Percentiles rank a stretch among this genome's conserved stretches.
Evolutionary conservation across 345 rosid genomes (phyloP).

Genomic region (Clausena lansium): DNA sequence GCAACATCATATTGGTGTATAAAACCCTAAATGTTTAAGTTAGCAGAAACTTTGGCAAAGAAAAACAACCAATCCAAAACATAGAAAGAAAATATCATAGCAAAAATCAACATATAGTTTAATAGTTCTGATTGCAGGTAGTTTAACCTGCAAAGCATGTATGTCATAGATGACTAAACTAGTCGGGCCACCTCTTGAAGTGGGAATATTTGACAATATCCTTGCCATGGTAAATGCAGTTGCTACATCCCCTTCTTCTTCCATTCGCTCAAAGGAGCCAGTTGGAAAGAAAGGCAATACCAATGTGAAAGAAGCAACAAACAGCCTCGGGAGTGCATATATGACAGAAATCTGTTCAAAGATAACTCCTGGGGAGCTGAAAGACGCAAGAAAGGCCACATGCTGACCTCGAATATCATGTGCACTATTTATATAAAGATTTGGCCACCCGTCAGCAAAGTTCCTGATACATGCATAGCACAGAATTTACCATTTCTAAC

Average conservation of each 20-base stretch:
- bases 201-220: conserved; percentile 90
- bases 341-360: conserved; percentile 98
- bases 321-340: conserved; percentile 85
- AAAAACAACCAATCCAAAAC: not conserved
- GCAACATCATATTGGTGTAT: not conserved
- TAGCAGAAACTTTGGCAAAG: not conserved
- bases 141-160: conserved; percentile 88
- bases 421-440: conserved; percentile 87
- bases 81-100: not conserved
- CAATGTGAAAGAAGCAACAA: conserved; percentile 89
- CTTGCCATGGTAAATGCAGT: conserved; percentile 98
- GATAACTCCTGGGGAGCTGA: conserved; percentile 87
- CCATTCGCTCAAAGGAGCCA: conserved; percentile 98
- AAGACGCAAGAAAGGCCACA: conserved; percentile 92
- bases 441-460: conserved; percentile 94
- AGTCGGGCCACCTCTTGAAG: conserved; percentile 97
- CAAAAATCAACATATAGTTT: not conserved
- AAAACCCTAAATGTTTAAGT: not conserved
- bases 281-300: conserved; percentile 97
- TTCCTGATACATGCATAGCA: conserved; percentile 51
- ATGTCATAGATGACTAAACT: conserved; percentile 93
- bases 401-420: conserved; percentile 91
- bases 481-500: conserved; percentile 8
- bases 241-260: conserved; percentile 98
- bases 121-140: not conserved